These are phyloP conservation scores for Solanum ahanhuiri DNA, from an alignment of 257 asterid species.

Conservation along the genomic window DNA sequence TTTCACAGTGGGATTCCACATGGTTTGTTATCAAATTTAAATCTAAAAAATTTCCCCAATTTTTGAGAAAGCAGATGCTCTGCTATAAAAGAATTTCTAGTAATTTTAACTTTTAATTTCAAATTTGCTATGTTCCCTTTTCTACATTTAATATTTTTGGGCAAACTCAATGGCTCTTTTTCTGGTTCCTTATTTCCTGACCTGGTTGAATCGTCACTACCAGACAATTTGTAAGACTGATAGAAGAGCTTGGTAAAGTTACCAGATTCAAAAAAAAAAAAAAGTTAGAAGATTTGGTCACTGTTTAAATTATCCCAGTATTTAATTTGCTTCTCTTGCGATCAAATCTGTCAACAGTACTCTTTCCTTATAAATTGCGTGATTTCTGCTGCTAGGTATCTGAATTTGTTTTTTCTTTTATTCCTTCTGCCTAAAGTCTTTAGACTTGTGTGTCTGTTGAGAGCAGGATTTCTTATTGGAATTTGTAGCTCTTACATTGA, in stretches of 20 bases:
- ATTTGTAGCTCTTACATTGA: neutral
- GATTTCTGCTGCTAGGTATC: neutral
- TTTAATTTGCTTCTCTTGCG: neutral
- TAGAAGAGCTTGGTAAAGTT: neutral
- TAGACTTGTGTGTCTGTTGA: neutral
- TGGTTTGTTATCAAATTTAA: neutral
- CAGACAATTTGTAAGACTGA: neutral
- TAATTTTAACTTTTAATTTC: neutral
- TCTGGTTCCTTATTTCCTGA: neutral
- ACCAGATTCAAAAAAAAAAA: too few relatives aligned
- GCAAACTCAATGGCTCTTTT: neutral
- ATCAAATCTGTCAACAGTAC: neutral
- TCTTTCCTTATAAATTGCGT: neutral
- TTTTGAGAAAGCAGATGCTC: neutral
- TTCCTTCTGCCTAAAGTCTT: neutral
- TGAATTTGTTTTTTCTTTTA: neutral
- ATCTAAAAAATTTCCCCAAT: neutral
- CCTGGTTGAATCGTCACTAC: neutral
- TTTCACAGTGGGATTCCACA: neutral
- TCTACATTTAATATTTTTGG: neutral
- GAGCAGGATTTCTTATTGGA: neutral
- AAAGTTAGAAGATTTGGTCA: neutral
- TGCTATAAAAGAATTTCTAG: neutral
- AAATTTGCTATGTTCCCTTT: neutral
- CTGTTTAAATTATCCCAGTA: neutral